These are phyloP conservation scores for Melastoma candidum DNA, from an alignment of 441 rosid genomes.

Conservation along the genomic window DNA sequence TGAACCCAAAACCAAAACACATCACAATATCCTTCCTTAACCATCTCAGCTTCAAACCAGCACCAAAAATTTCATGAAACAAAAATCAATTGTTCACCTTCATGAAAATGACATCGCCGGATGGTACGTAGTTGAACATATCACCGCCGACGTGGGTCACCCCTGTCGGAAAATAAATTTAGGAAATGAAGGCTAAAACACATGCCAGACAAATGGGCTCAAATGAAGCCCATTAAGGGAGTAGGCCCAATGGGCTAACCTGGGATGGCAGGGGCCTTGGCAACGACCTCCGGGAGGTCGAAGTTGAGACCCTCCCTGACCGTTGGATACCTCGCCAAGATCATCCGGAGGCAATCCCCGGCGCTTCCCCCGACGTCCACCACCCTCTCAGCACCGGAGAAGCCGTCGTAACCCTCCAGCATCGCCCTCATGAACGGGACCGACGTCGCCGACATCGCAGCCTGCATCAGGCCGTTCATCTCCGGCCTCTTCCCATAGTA, in stretches of 20 bases:
- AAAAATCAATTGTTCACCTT: constrained; percentile 22
- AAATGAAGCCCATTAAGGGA: neutral
- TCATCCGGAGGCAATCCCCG: constrained; percentile 67
- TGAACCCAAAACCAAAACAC: constrained; percentile 9
- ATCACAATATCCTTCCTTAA: no score
- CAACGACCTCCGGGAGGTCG: constrained; percentile 59
- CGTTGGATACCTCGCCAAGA: constrained; percentile 28
- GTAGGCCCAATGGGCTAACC: constrained; percentile 18
- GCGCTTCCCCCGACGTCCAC: constrained; percentile 70
- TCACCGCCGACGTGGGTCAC: constrained; percentile 55
- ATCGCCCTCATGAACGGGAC: constrained; percentile 60
- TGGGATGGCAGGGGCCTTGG: constrained; percentile 42
- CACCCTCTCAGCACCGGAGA: constrained; percentile 26
- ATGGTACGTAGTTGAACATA: constrained; percentile 51
- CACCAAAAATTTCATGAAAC: no score
- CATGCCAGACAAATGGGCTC: no score
- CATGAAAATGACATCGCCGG: constrained; percentile 52
- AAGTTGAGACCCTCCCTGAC: constrained; percentile 46
- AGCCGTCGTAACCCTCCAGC: constrained; percentile 43
- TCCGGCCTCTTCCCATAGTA: constrained; percentile 54
- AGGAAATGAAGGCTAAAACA: no score
- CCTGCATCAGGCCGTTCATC: constrained; percentile 54
- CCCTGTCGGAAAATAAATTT: constrained; percentile 16
- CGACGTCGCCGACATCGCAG: constrained; percentile 63
- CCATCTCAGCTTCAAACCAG: no score